Base-by-base conservation (phyloP, 2,329 filamentous ascomycete species). In the Geosmithia flava region DNA sequence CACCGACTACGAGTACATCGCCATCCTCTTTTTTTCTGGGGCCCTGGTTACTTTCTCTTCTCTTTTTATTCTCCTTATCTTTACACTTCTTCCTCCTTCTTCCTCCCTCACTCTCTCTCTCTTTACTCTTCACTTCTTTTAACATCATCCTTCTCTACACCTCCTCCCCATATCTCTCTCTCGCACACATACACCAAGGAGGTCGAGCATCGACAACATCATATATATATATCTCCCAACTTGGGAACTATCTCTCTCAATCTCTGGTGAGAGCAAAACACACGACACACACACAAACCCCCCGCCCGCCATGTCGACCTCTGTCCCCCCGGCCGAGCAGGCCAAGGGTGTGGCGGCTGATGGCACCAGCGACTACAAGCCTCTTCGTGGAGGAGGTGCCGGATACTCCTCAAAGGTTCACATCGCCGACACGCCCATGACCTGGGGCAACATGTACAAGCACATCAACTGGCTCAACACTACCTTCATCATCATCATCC, bases 401-500 rank as follows among this genome's bases (percentile, higher is more conserved):
- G 66, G 68, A 54, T 76, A 81, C 51, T 42, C 63, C 50, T 71
- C 83, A 72, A 95, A 94, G 71, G 77, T 83, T 60, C 88, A 95
- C 68, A 93, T 95, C 67, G 81, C 87, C 54, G 88, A 94, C 54
- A 78, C 79, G 53, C 84, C 85, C 50, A 83, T 94, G 57, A 95
- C 87, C 51, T 76, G 74, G 67, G 71, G 74, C 59, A 95, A 95
- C 72, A 93, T 87, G 86, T 82, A 89, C 70, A 84, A 90, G 70
- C 89, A 95, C 63, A 77, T 95, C 72, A 89, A 95, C 76, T 95
- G 89, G 88, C 76, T 95, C 55, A 95, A 95, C 66, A 82, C 87
- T 53, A 76, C 74, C 53, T 77, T 95, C 63, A 91, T 95, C 63
- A 66, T 94, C 54, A 74, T 84, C 55, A 76, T 95, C 44, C 89